These are phyloP conservation scores for Pleomassaria siparia DNA, from an alignment of 2,329 filamentous ascomycete species.

Conservation along the genomic window DNA sequence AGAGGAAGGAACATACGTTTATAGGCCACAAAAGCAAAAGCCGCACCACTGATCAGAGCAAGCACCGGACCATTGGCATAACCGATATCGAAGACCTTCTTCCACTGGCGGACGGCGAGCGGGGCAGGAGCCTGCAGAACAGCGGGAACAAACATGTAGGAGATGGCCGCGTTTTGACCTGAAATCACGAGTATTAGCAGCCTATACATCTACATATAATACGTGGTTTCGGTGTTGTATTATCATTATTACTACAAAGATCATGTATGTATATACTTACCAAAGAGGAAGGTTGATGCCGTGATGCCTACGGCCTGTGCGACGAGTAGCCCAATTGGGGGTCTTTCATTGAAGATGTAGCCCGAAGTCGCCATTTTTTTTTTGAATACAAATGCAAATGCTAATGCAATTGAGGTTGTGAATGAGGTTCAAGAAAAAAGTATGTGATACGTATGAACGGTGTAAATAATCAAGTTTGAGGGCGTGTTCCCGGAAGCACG, in stretches of 20 bases:
- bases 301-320: slow-evolving; percentile 57
- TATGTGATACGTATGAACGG: too few relatives aligned
- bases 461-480: too few relatives aligned
- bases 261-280: slow-evolving; percentile 26
- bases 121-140: slow-evolving; percentile 58
- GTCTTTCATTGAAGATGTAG: slow-evolving; percentile 22
- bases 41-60: slow-evolving; percentile 44
- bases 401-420: slow-evolving; percentile 1
- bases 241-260: background rate
- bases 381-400: too few relatives aligned
- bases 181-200: background rate
- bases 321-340: slow-evolving; percentile 43
- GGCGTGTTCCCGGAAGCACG: too few relatives aligned
- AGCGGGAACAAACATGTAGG: slow-evolving; percentile 52
- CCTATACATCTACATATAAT: background rate
- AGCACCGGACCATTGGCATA: slow-evolving; percentile 44
- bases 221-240: background rate
- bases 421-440: background rate
- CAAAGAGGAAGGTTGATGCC: slow-evolving; percentile 50
- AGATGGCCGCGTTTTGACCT: slow-evolving; percentile 43
- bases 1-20: slow-evolving; percentile 35
- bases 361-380: slow-evolving; percentile 26
- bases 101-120: slow-evolving; percentile 60
- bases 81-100: slow-evolving; percentile 45
- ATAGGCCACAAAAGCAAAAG: slow-evolving; percentile 53